Evolutionary conservation across 2,329 filamentous ascomycete species (phyloP), one percentile per base, ranked within the genome.

Genomic region (Ascosphaera aggregata): DNA sequence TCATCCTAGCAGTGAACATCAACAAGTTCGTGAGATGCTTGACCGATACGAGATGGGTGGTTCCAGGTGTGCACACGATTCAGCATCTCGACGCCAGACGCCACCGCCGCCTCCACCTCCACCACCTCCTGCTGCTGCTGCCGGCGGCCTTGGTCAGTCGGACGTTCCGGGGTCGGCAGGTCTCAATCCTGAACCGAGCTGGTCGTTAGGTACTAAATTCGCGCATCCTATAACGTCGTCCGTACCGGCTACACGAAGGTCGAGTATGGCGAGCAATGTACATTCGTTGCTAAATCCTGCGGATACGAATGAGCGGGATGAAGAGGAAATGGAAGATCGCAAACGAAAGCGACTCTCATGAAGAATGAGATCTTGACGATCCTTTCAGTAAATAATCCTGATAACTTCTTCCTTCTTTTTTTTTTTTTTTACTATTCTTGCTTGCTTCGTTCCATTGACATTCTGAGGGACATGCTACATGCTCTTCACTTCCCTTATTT

Each of bases 181-280:
- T 32, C 53, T 66, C 19, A 63, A 57, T 41, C 61, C 61, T 8
- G 69, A 73, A 39, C 64, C 64, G 44, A 63, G 64, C 34, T 74
- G 70, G 70, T 56, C 63, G 22, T 49, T 70, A 15, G 65, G 66
- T 2, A 51, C 55, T 7, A 51, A 53, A 41, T 59, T 54, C 39
- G 45, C 53, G 31, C 55, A 54, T 9, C 53, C 58, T 20, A 35
- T 43, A 30, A 56, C 58, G 41, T 56, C 50, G 11, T 61, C 59
- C 8, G 45, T 61, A 1, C 72, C 74, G 2, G 70, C 71, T n/a
- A 78, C 73, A 5, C 59, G 75, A 40, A 63, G 74, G 43, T 73
- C 71, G 18, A 78, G 73, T 49, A 78, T 79, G 74, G 74, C 74
- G 4, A 76, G 73, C 46, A 78, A 74, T 46, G 69, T 76, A 17